These are phyloP conservation scores for Chytriomyces hyalinus DNA, from an alignment of 192 early-diverging fungal species.

Conservation along the genomic window DNA sequence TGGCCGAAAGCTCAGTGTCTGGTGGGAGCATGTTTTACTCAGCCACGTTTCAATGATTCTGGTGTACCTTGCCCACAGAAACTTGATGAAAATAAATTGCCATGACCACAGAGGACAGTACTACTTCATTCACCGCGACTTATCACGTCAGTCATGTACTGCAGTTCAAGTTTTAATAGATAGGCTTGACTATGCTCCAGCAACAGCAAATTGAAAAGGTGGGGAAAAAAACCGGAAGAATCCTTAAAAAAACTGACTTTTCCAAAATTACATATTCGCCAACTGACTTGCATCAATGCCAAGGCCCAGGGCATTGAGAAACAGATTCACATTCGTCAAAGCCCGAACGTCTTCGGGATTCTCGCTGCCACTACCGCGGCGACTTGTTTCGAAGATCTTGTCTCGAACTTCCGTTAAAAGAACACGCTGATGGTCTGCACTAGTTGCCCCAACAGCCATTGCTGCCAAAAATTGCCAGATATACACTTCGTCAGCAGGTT, in stretches of 20 bases:
- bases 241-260: background rate
- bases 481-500: constrained; percentile 76
- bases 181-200: background rate
- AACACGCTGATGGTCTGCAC: constrained; percentile 91
- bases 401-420: constrained; percentile 89
- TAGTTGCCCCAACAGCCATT: constrained; percentile 87
- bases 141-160: background rate
- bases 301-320: constrained; percentile 92
- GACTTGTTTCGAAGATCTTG: constrained; percentile 80
- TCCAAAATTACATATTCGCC: constrained; percentile 44
- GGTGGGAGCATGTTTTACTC: constrained; percentile 22
- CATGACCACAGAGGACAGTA: background rate
- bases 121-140: too few relatives aligned
- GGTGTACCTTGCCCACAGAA: background rate
- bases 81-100: constrained; percentile 1
- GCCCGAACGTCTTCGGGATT: constrained; percentile 61
- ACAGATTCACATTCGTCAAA: constrained; percentile 88
- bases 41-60: constrained; percentile 3
- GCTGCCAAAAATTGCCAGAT: constrained; percentile 99
- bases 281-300: constrained; percentile 82
- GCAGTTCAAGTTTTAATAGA: background rate
- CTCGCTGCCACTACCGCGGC: constrained; percentile 46
- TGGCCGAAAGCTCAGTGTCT: background rate
- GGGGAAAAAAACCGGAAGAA: background rate
- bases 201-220: background rate